Percentiles rank a stretch among this genome's conserved stretches.
These are phyloP conservation scores for Lenzites betulinus DNA, from an alignment of 768 basidiomycete species.

Conservation along the genomic window DNA sequence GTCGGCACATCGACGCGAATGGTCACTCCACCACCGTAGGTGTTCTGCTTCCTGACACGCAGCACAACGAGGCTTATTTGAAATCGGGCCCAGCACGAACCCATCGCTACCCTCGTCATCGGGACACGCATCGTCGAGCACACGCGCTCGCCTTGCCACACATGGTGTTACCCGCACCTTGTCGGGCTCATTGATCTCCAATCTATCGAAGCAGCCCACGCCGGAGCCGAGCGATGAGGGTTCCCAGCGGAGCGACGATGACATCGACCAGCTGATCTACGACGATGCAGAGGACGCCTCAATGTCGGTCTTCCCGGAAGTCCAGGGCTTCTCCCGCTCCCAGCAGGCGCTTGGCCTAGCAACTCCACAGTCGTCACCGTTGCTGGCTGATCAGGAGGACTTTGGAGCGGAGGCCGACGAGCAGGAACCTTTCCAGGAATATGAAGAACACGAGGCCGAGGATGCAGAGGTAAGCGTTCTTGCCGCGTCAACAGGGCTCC, in stretches of 20 bases:
- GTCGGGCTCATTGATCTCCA: constrained; percentile 50
- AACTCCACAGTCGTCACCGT: constrained; percentile 8
- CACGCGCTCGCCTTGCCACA: constrained; percentile 2
- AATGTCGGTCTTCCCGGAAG: constrained; percentile 6
- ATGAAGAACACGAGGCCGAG: background rate
- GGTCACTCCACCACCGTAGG: constrained; percentile 20
- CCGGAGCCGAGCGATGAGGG: constrained; percentile 47
- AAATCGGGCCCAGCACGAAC: constrained; percentile 4
- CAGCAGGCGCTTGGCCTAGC: background rate
- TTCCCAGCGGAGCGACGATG: constrained; percentile 13
- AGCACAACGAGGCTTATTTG: background rate
- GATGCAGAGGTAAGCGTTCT: background rate
- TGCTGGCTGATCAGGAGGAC: constrained; percentile 3
- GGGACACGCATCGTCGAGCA: constrained; percentile 1
- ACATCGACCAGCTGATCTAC: constrained; percentile 20
- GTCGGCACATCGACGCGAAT: constrained; percentile 9
- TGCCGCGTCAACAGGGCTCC: no score
- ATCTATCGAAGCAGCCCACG: constrained; percentile 50
- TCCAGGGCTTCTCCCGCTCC: background rate
- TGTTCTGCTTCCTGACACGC: background rate
- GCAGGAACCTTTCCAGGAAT: no score
- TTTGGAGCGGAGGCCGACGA: background rate
- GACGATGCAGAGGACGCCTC: constrained; percentile 23
- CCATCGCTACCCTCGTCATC: constrained; percentile 8
- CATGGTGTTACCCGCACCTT: constrained; percentile 39